Conservation (phyloP, 1,284 basidiomycete genomes). For the Microbotryum saponariae region DNA sequence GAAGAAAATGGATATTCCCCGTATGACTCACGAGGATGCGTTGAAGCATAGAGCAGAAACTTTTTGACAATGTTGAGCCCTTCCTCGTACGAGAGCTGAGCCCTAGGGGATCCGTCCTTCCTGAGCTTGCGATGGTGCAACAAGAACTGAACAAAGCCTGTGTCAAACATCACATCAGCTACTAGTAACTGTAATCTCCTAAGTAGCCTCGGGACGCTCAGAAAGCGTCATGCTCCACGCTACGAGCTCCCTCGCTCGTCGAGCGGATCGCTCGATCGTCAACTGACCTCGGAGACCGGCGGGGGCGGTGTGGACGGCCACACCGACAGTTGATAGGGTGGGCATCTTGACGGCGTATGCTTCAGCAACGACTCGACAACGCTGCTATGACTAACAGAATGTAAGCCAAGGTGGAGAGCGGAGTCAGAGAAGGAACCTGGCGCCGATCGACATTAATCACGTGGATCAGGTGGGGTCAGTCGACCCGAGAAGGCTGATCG, state of each 20-base stretch:
- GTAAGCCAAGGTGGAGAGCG: too few relatives aligned
- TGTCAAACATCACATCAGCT: not conserved
- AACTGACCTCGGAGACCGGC: not conserved
- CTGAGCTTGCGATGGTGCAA: slow-evolving; percentile 13
- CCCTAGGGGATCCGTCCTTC: slow-evolving; percentile 20
- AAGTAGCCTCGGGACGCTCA: not conserved
- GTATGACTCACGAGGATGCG: slow-evolving; percentile 4
- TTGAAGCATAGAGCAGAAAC: slow-evolving; percentile 31
- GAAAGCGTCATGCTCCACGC: not conserved
- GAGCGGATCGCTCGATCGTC: not conserved
- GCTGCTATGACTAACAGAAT: too few relatives aligned
- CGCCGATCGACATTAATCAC: too few relatives aligned
- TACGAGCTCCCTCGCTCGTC: too few relatives aligned
- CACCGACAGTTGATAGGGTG: not conserved
- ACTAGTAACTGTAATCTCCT: not conserved
- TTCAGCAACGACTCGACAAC: too few relatives aligned
- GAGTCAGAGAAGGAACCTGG: too few relatives aligned
- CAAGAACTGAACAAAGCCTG: slow-evolving; percentile 28
- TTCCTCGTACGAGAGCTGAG: slow-evolving; percentile 32
- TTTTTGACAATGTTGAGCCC: slow-evolving; percentile 31
- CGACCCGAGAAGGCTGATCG: too few relatives aligned
- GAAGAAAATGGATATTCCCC: not conserved
- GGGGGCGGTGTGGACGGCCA: slow-evolving; percentile 18
- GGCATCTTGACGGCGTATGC: too few relatives aligned
- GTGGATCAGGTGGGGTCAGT: too few relatives aligned